Evolutionary conservation across 2,329 filamentous ascomycete genomes (phyloP).

Genomic region (Aplosporella prunicola): DNA sequence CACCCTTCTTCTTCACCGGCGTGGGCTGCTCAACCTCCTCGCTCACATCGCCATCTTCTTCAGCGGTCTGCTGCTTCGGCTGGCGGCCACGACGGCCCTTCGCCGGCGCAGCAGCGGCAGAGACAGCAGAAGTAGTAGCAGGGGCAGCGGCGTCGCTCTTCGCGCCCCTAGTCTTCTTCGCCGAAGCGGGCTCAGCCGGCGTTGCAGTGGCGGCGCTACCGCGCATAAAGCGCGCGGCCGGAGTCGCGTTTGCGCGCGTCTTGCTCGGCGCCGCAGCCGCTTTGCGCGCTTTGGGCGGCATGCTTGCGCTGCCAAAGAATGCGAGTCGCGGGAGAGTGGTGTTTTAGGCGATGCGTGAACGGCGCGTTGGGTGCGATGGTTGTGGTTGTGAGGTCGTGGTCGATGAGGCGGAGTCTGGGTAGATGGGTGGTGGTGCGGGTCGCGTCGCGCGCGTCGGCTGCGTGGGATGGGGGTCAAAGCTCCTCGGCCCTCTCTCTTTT

Average conservation of each 20-base stretch:
- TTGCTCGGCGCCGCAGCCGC: slow-evolving; percentile 4
- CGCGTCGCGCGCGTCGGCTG: too few relatives aligned
- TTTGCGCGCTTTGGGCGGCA: slow-evolving; percentile 13
- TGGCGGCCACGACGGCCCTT: slow-evolving; percentile 8
- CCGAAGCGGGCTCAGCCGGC: neutral
- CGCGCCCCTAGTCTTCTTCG: slow-evolving; percentile 1
- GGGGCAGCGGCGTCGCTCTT: neutral
- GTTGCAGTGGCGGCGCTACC: neutral
- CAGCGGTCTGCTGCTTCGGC: neutral
- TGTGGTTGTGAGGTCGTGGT: too few relatives aligned
- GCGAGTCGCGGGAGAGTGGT: neutral
- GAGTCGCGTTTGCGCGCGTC: neutral
- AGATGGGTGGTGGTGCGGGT: too few relatives aligned
- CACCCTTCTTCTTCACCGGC: slow-evolving; percentile 3
- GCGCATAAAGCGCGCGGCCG: neutral
- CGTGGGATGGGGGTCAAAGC: too few relatives aligned
- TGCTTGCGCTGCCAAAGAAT: neutral
- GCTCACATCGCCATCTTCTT: neutral
- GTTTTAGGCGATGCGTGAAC: too few relatives aligned
- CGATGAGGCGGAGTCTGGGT: too few relatives aligned
- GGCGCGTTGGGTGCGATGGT: too few relatives aligned
- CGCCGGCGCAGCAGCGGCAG: neutral
- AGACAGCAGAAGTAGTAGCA: neutral
- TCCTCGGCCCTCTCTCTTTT: too few relatives aligned
- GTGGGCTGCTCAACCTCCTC: slow-evolving; percentile 4